Base-by-base conservation (phyloP, 2,329 filamentous ascomycete species). In the Knufia petricola region DNA sequence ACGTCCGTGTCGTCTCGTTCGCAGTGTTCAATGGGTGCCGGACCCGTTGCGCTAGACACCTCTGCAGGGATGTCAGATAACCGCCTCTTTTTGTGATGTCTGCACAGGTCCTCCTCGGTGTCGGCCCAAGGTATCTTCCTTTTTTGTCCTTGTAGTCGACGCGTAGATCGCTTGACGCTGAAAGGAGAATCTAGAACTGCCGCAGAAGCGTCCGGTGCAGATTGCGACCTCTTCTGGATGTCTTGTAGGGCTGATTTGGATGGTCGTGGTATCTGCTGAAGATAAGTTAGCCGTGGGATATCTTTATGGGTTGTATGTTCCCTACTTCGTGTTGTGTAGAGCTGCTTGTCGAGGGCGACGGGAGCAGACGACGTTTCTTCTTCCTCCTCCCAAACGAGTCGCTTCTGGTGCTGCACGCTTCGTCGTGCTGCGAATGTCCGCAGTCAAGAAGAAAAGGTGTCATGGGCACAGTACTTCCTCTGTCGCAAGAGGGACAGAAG, bases 341-440 rank as follows among this genome's bases (percentile, higher is more conserved):
- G 39, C 39, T 42, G 38, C 38, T 41, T 41, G 21, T 41, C 20
- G 38, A 41, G 8, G 38, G 38, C 10, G 38, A 41, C 20, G 38
- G 38, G 4, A 24, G 20, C 21, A 41, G 38, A 41, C n/a, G n/a
- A n/a, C n/a, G n/a, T n/a, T n/a, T n/a, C n/a, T n/a, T n/a, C n/a
- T n/a, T n/a, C n/a, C n/a, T n/a, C n/a, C n/a, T n/a, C n/a, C n/a
- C n/a, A n/a, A n/a, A n/a, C n/a, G n/a, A n/a, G n/a, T n/a, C n/a
- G n/a, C n/a, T n/a, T n/a, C n/a, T n/a, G n/a, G n/a, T n/a, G n/a
- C n/a, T n/a, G n/a, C n/a, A n/a, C n/a, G n/a, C n/a, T n/a, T n/a
- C n/a, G n/a, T n/a, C n/a, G n/a, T n/a, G n/a, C n/a, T n/a, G n/a
- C n/a, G n/a, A 38, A 38, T 40, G 19, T 23, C 21, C 37, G 37